Evolutionary conservation across 1,284 basidiomycete species (phyloP), one percentile per base, ranked within the genome.

Genomic region (Hymenochaete sp.): DNA sequence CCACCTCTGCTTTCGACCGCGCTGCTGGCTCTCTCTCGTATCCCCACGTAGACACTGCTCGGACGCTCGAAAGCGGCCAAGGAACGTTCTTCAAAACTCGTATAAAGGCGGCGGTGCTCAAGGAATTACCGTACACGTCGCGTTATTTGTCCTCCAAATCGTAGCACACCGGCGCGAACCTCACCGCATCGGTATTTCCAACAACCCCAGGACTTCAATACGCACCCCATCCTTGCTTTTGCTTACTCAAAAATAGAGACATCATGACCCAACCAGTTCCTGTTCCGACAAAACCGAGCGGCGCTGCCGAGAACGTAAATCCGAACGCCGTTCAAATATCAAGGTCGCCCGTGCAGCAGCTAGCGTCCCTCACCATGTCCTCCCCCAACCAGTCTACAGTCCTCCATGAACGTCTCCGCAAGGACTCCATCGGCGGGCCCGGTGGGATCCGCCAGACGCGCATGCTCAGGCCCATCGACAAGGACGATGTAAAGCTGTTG

Each of bases 381-480:
- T 75, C 80, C 7, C 67, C 73, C 1, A 48, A 64, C 3, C 47
- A 66, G 43, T 53, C 62, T 48, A 65, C 57, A 39, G 5, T 35
- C 32, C 57, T 73, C 39, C 69, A 73, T 41, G 75, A 80, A 48
- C 67, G 68, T 40, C 60, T 73, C 46, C 65, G 64, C 32, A 54
- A 55, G 14, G 58, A 57, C 41, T 56, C 61, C 32, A 57, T 59
- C 10, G 40, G 50, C 18, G 25, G 46, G 14, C 32, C 14, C 13
- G n/a, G n/a, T n/a, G 47, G 53, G 39, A 57, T 82, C 45, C 70
- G 79, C 44, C 70, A 68, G 45, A 74, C 80, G 35, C 83, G 77
- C 54, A 71, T 83, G 27, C 73, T 89, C 22, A 84, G 87, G 53
- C 84, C 86, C 4, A 65, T 79, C 21, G 84, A 88, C 47, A 88